phyloP scores from a whole-genome alignment of 2,329 filamentous ascomycete species.

The Penicillium sp. region DNA sequence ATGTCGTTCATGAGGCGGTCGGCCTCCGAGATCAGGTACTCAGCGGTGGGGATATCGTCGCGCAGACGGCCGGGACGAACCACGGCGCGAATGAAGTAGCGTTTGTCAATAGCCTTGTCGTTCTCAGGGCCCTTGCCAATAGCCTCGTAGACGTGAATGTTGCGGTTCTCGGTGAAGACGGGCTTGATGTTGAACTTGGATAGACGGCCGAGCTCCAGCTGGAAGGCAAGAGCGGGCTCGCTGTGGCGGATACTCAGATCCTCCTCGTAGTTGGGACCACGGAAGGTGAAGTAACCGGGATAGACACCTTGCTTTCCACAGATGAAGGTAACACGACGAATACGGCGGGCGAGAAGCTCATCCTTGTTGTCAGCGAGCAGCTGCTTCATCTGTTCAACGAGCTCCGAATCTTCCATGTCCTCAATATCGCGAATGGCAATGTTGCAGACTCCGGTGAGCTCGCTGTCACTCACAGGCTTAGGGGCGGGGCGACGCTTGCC shows the following conservation, averaged over 20 bases:
- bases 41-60: constrained; percentile 96
- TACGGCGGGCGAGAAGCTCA: constrained; percentile 74
- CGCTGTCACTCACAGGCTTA: constrained; percentile 63
- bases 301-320: constrained; percentile 94
- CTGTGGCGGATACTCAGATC: constrained; percentile 96
- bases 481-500: constrained; percentile 64
- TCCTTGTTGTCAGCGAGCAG: constrained; percentile 79
- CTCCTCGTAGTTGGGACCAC: constrained; percentile 82
- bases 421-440: constrained; percentile 88
- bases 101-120: constrained; percentile 69
- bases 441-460: constrained; percentile 89
- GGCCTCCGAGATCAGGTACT: constrained; percentile 96
- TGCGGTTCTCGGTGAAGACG: constrained; percentile 98
- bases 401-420: constrained; percentile 75
- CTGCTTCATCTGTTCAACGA: constrained; percentile 69
- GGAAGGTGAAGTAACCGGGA: constrained; percentile 97
- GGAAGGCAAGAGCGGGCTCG: constrained; percentile 95
- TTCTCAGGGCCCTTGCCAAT: constrained; percentile 91
- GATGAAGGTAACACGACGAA: constrained; percentile 93
- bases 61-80: constrained; percentile 90
- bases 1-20: constrained; percentile 97
- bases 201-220: constrained; percentile 90
- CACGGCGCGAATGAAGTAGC: constrained; percentile 95
- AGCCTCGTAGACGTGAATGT: constrained; percentile 98
- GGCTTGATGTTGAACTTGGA: constrained; percentile 98